Evolutionary conservation across 345 rosid genomes (phyloP).

Genomic region (Trapa bicornis): DNA sequence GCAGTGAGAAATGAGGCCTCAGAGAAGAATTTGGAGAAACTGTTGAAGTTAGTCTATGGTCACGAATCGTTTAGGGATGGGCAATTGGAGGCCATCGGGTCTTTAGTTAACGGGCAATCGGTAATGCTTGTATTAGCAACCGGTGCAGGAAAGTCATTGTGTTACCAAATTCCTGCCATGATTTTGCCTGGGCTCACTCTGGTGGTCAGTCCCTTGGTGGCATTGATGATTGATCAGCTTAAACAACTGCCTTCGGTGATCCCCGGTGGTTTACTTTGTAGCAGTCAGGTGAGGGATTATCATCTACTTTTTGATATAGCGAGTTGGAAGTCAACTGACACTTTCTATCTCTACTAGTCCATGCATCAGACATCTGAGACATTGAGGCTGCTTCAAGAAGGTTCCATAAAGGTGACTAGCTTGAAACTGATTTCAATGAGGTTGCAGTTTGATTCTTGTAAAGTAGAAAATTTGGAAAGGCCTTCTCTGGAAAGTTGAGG

Average conservation of each 20-base stretch:
- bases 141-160: slow-evolving; percentile 85
- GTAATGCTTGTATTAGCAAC: slow-evolving; percentile 85
- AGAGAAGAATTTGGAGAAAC: slow-evolving; percentile 40
- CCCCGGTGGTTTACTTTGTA: slow-evolving; percentile 61
- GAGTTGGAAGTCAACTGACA: slow-evolving; percentile 4
- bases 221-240: slow-evolving; percentile 92
- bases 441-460: neutral
- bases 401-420: slow-evolving; percentile 49
- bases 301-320: neutral
- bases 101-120: slow-evolving; percentile 54
- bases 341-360: slow-evolving; percentile 28
- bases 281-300: slow-evolving; percentile 54
- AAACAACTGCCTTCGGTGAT: slow-evolving; percentile 64
- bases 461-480: neutral
- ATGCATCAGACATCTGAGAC: slow-evolving; percentile 72
- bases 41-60: slow-evolving; percentile 45
- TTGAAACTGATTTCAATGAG: neutral
- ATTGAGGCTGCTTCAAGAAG: slow-evolving; percentile 48
- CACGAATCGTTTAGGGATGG: slow-evolving; percentile 46
- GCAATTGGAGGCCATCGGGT: slow-evolving; percentile 48
- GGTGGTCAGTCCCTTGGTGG: slow-evolving; percentile 65
- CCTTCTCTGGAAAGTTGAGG: neutral
- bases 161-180: slow-evolving; percentile 90
- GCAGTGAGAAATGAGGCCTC: slow-evolving; percentile 42
- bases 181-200: slow-evolving; percentile 64